Base-by-base conservation (phyloP, 2,329 filamentous ascomycete species). In the Penicillium glabrum region DNA sequence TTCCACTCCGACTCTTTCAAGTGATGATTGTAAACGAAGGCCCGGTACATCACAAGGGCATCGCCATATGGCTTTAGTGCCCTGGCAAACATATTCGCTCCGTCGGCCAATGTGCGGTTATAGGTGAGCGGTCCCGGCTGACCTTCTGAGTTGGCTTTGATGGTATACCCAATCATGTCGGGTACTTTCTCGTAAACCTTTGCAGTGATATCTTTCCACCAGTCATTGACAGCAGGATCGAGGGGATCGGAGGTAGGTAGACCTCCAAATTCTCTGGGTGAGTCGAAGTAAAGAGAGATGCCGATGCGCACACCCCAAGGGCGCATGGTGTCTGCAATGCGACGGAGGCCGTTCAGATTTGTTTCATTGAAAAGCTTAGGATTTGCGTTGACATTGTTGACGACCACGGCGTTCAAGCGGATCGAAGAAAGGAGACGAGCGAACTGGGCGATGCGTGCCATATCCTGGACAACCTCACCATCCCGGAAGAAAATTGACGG, bases 361-460 rank as follows among this genome's bases (percentile, higher is more conserved):
- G 73, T 69, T 1, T 78, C 64, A 5, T 72, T 84, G 10, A 90
- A 74, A 0, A 88, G 74, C 0, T 77, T 78, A 2, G 82, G 77
- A 63, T 90, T 85, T 5, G 88, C 86, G 63, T 90, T 90, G 66
- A 90, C 88, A 56, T 90, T 90, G 74, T 90, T 90, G 64, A 89
- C 78, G 3, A 90, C 74, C 10, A 89, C 78, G 0, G 80, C 88
- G 61, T 90, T 90, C 62, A 90, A 73, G 14, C 86, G 76, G 31
- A 89, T 81, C 0, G 87, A 90, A 3, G 87, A 82, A 14, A 90
- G 74, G 3, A 90, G 77, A 1, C 87, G 86, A 1, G 84, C 87
- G 61, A 89, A 89, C 61, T 87, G 77, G 5, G 78, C 73, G 0
- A 82, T 84, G 0, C 87, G 83, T 1, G 82, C 84, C 19, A 87